Evolutionary conservation across 345 rosid genomes (phyloP).

Genomic region (Citropsis articulata): DNA sequence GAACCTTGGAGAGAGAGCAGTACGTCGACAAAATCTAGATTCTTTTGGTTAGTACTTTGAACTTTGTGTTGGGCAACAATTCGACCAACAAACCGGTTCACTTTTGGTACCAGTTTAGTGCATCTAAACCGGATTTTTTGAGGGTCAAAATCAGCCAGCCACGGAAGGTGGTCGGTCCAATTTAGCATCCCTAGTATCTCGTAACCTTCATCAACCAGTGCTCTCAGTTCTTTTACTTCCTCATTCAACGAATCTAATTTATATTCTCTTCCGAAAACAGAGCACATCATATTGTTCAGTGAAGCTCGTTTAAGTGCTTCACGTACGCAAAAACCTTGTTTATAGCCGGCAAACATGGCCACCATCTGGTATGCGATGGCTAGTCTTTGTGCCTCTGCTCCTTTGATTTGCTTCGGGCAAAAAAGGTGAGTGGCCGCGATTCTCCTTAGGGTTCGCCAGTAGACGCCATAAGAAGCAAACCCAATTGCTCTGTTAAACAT

Average conservation of each 20-base stretch:
- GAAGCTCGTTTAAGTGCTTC: conserved; percentile 62
- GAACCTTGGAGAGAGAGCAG: conserved; percentile 55
- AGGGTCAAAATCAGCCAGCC: conserved; percentile 62
- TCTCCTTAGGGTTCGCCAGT: conserved; percentile 69
- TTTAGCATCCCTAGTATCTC: conserved; percentile 56
- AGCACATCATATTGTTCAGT: conserved; percentile 72
- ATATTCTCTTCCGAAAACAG: conserved; percentile 63
- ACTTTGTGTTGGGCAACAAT: conserved; percentile 49
- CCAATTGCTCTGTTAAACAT: conserved; percentile 83
- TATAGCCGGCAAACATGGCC: conserved; percentile 13
- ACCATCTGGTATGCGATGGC: conserved; percentile 53
- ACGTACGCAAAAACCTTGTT: conserved; percentile 38
- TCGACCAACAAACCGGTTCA: conserved; percentile 58
- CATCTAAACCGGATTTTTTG: conserved; percentile 68
- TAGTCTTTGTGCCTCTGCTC: conserved; percentile 40
- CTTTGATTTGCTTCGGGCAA: conserved; percentile 55
- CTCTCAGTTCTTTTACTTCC: conserved; percentile 43
- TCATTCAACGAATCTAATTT: conserved; percentile 26
- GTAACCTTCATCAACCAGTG: conserved; percentile 67
- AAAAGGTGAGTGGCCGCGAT: conserved; percentile 66
- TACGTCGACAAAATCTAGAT: conserved; percentile 67
- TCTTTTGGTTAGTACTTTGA: conserved; percentile 20
- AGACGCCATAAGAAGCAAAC: conserved; percentile 70
- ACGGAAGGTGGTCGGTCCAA: conserved; percentile 72
- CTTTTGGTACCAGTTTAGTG: conserved; percentile 59